A percentile compares a stretch with the other conserved stretches of the same genome.
Evolutionary conservation across 2,329 filamentous ascomycete species (phyloP).

Genomic region (Ciborinia camelliae): DNA sequence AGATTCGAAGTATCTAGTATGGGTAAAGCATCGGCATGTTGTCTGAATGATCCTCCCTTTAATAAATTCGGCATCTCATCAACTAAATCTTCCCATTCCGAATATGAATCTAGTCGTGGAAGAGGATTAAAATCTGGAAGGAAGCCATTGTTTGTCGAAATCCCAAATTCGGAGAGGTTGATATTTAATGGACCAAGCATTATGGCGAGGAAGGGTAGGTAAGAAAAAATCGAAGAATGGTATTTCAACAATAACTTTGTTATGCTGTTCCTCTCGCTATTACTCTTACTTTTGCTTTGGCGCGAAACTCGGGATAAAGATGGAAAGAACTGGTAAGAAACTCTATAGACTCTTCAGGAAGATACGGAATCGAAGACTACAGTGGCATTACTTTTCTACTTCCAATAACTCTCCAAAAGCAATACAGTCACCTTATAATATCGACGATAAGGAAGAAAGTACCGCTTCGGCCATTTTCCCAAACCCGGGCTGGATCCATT

Average conservation of each 20-base stretch:
- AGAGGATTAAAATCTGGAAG: slow-evolving; percentile 70
- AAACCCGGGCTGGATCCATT: not conserved
- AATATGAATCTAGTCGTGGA: slow-evolving; percentile 65
- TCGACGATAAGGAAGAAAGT: not conserved
- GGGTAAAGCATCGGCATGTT: slow-evolving; percentile 62
- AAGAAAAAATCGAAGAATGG: not conserved
- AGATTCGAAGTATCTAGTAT: slow-evolving; percentile 65
- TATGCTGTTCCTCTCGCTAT: not conserved
- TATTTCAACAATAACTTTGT: not conserved
- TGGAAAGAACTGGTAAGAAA: not conserved
- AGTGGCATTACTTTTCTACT: not conserved
- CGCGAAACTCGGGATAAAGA: not conserved
- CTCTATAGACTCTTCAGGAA: not conserved
- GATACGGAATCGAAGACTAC: not conserved
- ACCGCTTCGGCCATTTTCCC: not conserved
- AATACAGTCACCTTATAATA: no score
- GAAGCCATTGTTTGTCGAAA: slow-evolving; percentile 55
- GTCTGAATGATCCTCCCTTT: slow-evolving; percentile 59
- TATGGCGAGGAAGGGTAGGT: not conserved
- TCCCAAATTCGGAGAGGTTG: slow-evolving; percentile 28
- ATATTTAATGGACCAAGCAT: slow-evolving; percentile 33
- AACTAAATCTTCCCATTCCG: slow-evolving; percentile 72
- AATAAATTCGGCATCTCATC: slow-evolving; percentile 66
- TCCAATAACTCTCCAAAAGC: not conserved
- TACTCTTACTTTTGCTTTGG: not conserved